Evolutionary conservation across 768 basidiomycete genomes (phyloP), one percentile per base, ranked within the genome.

Genomic region (Auriscalpium orientale): DNA sequence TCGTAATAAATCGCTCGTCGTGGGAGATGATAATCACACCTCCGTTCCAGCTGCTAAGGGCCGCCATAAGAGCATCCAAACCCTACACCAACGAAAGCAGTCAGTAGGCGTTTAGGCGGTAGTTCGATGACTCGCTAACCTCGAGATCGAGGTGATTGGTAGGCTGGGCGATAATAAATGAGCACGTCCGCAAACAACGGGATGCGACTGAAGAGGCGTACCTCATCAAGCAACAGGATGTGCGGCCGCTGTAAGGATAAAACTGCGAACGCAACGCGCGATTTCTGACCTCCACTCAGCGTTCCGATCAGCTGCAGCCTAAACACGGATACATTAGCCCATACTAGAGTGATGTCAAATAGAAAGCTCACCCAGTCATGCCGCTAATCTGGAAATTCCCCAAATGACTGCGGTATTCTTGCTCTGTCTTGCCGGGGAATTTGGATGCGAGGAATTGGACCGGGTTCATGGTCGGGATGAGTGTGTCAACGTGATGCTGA

Each of bases 301-400:
- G 95, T 98, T 21, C 85, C 91, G 61, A 98, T 98, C 58, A 80
- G 73, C 66, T 98, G 95, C 62, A 98, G 70, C 35, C 87, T 89
- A 51, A 11, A 48, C 8, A 22, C 28, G 28, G 28, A 28, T 28
- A 28, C 28, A 33, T 28, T 45, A 48, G 46, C 35, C 8, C 18
- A 52, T 36, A 21, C 22, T 49, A 54, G 37, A 46, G 37, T 35
- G 21, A 33, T 56, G 44, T 12, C 10, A 35, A 43, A 33, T 37
- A 7, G 33, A 44, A 4, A 35, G 65, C 75, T 38, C 51, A 88
- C 89, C 91, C 89, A 1, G 94, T 95, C 83, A 95, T 86, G 45
- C 94, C 93, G 58, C 91, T 97, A 64, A 98, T 95, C 64, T 97
- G 95, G 75, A 98, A 97, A 56, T 95, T 93, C 7, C 95, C 97